Evolutionary conservation across 345 rosid species (phyloP).

Genomic region (Melaleuca quinquenervia): DNA sequence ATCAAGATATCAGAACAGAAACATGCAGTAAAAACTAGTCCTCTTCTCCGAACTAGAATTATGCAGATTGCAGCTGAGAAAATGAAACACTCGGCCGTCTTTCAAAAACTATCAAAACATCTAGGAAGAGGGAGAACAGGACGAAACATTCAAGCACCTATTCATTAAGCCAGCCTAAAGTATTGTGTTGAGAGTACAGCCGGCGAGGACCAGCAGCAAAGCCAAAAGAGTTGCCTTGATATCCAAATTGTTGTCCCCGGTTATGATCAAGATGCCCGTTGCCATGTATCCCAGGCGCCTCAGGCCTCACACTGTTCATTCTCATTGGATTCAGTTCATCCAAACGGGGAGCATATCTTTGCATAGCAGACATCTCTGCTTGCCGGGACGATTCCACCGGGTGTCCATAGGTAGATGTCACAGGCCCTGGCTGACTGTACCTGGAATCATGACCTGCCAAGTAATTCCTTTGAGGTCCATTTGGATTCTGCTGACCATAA

Average conservation of each 20-base stretch:
- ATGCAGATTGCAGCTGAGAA: background rate
- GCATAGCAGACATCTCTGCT: slow-evolving; percentile 32
- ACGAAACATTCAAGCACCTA: slow-evolving; percentile 6
- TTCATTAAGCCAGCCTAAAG: slow-evolving; percentile 67
- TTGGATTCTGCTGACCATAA: slow-evolving; percentile 20
- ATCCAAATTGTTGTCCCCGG: slow-evolving; percentile 7
- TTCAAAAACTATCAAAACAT: background rate
- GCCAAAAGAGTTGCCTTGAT: slow-evolving; percentile 2
- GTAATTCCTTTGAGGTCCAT: slow-evolving; percentile 15
- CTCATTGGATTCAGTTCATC: slow-evolving; percentile 44
- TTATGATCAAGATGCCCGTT: slow-evolving; percentile 8
- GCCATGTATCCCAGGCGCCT: slow-evolving; percentile 12
- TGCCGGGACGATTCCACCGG: slow-evolving; percentile 13
- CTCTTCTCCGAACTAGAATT: background rate
- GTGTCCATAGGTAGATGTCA: slow-evolving; percentile 17
- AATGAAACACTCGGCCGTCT: background rate
- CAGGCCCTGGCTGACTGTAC: slow-evolving; percentile 16
- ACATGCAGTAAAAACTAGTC: background rate
- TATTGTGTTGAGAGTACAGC: slow-evolving; percentile 13
- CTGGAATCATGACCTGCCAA: slow-evolving; percentile 1
- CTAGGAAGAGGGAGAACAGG: background rate
- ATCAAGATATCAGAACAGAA: background rate
- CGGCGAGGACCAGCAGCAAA: slow-evolving; percentile 41
- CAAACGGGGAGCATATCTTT: slow-evolving; percentile 49
- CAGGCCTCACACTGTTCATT: slow-evolving; percentile 20